phyloP scores from a whole-genome alignment of 768 basidiomycete species.

The Leccinum disarticulatum region DNA sequence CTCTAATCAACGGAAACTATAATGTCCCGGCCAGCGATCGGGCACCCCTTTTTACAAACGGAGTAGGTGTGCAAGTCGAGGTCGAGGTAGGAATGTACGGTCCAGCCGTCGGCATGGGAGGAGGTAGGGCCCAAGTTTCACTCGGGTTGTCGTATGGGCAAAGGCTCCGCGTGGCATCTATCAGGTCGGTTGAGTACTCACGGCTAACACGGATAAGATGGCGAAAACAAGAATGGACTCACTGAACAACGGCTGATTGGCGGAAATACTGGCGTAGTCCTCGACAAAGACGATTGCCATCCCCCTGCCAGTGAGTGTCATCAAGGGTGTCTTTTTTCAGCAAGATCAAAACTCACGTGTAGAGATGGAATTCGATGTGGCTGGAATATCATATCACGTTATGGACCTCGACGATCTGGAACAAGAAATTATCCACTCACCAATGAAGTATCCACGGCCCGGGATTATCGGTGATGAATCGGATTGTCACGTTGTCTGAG shows the following conservation, averaged over 20 bases:
- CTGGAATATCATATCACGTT: slow-evolving; percentile 13
- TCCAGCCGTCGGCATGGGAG: slow-evolving; percentile 7
- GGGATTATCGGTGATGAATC: slow-evolving; percentile 68
- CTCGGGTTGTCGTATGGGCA: slow-evolving; percentile 12
- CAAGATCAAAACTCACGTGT: slow-evolving; percentile 11
- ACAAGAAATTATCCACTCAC: slow-evolving; percentile 4
- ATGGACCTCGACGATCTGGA: background rate
- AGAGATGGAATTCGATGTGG: slow-evolving; percentile 40
- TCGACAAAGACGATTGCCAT: slow-evolving; percentile 18
- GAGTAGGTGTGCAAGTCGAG: slow-evolving; percentile 3
- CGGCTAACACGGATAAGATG: background rate
- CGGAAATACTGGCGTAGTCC: slow-evolving; percentile 6
- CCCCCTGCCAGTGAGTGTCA: background rate
- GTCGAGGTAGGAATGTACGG: slow-evolving; percentile 8
- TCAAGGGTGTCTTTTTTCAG: background rate
- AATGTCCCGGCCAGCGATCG: background rate
- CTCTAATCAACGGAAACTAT: background rate
- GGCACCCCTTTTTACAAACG: background rate
- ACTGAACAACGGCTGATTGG: background rate
- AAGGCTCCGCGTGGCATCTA: slow-evolving; percentile 9
- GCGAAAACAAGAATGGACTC: background rate
- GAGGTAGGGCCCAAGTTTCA: slow-evolving; percentile 8
- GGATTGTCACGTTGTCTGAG: slow-evolving; percentile 44
- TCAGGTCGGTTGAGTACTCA: background rate
- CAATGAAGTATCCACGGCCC: slow-evolving; percentile 58